Base-by-base conservation (phyloP, 768 basidiomycete genomes). In the Phaeotremella skinneri region DNA sequence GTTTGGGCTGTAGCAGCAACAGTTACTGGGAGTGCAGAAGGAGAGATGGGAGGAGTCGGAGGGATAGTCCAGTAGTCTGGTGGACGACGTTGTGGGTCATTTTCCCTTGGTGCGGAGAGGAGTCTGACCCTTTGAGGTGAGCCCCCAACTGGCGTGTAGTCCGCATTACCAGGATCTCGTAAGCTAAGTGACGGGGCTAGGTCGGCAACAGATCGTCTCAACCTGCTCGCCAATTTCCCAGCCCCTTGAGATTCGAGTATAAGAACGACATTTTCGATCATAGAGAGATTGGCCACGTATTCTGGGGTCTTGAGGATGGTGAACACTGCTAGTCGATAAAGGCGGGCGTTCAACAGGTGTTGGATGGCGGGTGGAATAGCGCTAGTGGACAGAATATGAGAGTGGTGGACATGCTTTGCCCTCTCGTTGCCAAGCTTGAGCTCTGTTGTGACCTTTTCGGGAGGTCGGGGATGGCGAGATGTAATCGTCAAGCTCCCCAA, bases 321-420 rank as follows among this genome's bases (percentile, higher is more conserved):
- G 34, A 62, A 69, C 9, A 65, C 64, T 16, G 67, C 52, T 13
- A 68, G 48, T 9, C 66, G 63, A 49, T 63, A 64, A 5, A 68
- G 57, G 1, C 67, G 61, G 29, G 60, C 48, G 16, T 43, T 23
- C 20, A 72, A 64, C 4, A 72, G 70, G 3, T 42, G 29, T 26
- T 55, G 21, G 32, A 72, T 54, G 30, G 50, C 23, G 1, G 60
- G 64, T 13, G 69, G 69, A 17, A 62, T 29, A 13, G 39, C 7
- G 56, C 6, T 21, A 45, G 13, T 45, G 43, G 6, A 14, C 23
- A 7, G 13, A 21, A 23, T 7, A 37, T 7, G 34, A 37, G 34
- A 7, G 43, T 45, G 13, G 11, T 45, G 43, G 6, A 23, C 13
- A 14, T 45, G 43, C 23, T 45, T 6, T 7, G 43, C 11, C 7